Evolutionary conservation across 208 protist species (phyloP).

Genomic region (Crithidia sp.): DNA sequence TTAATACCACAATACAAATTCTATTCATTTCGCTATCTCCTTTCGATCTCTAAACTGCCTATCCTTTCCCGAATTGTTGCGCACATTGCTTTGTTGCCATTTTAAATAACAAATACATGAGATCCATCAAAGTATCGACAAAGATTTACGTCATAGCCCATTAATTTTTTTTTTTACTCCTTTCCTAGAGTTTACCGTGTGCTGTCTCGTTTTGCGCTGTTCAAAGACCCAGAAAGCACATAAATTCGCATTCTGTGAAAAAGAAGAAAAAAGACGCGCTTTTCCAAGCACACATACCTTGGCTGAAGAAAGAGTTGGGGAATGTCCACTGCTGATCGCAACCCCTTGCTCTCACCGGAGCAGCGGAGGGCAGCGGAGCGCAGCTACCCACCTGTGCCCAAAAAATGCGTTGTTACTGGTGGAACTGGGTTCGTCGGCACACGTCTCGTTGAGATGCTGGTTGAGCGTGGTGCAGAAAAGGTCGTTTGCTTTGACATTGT

Average conservation of each 20-base stretch:
- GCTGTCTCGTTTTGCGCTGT: too few species aligned
- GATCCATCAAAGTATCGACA: background rate
- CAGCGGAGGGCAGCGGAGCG: conserved; percentile 62
- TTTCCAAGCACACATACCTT: too few species aligned
- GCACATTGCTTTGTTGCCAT: too few species aligned
- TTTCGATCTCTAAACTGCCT: too few species aligned
- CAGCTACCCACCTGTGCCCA: conserved; percentile 80
- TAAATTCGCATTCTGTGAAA: too few species aligned
- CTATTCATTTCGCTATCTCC: too few species aligned
- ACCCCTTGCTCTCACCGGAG: conserved; percentile 66
- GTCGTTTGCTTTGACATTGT: conserved; percentile 94
- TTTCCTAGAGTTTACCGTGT: background rate
- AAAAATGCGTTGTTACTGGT: conserved; percentile 92
- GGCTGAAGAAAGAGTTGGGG: background rate
- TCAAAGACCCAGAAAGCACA: too few species aligned
- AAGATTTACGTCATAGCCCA: conserved; percentile 1
- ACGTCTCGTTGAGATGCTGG: conserved; percentile 95
- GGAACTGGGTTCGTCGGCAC: conserved; percentile 96
- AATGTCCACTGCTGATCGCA: conserved; percentile 45
- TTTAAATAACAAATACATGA: too few species aligned
- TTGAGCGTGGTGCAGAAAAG: conserved; percentile 92
- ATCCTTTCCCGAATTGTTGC: too few species aligned
- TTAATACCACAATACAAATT: too few species aligned
- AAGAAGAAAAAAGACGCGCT: too few species aligned
- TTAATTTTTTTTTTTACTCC: background rate